Conservation (phyloP, 2,329 filamentous ascomycete species). For the Meredithiella fracta region DNA sequence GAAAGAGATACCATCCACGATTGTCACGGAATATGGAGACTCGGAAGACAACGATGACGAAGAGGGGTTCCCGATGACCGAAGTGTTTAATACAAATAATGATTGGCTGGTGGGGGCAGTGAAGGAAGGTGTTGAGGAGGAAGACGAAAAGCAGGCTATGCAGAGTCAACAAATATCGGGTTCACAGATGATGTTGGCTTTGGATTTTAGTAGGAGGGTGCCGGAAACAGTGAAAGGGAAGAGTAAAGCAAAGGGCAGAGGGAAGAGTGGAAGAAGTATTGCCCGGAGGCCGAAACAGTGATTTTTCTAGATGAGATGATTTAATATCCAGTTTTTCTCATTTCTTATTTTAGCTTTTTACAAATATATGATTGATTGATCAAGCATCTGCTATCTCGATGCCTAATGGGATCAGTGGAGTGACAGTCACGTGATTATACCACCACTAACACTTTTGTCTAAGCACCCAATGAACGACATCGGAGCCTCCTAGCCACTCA, state of each 20-base stretch:
- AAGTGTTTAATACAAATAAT: not conserved
- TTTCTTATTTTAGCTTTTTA: no score
- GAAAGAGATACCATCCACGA: slow-evolving; percentile 1
- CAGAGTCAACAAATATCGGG: slow-evolving; percentile 3
- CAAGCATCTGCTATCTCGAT: no score
- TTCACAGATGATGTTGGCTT: slow-evolving; percentile 8
- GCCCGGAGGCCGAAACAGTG: slow-evolving; percentile 1
- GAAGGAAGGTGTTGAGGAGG: not conserved
- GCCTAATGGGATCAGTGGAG: no score
- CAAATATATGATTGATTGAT: no score
- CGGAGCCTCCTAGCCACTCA: not conserved
- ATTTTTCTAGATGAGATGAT: not conserved
- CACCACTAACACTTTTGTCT: no score
- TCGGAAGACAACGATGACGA: slow-evolving; percentile 4
- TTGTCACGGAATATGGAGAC: slow-evolving; percentile 5
- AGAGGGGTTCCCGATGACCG: not conserved
- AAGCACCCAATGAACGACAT: not conserved
- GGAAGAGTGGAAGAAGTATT: not conserved
- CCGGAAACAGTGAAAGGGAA: slow-evolving; percentile 1
- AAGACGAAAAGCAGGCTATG: not conserved
- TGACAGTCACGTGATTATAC: no score
- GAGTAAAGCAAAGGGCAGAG: slow-evolving; percentile 3
- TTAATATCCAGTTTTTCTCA: no score
- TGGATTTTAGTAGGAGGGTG: slow-evolving; percentile 5
- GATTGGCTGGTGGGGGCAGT: not conserved